A percentile compares a stretch with the other conserved stretches of the same genome.
These are phyloP conservation scores for Botryotinia convoluta DNA, from an alignment of 2,329 filamentous ascomycete genomes.

Conservation along the genomic window DNA sequence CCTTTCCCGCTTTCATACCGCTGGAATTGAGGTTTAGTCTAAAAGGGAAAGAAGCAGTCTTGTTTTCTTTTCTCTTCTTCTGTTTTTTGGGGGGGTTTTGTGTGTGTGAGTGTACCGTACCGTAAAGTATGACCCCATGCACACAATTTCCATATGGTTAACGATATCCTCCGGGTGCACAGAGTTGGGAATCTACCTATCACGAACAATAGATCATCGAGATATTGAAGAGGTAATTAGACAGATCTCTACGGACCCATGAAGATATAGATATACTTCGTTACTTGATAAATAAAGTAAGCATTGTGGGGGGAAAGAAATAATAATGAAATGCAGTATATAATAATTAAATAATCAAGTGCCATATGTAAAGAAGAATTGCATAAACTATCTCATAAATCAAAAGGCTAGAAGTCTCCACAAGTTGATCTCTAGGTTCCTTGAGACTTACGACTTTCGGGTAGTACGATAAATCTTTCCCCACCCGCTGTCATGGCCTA, in stretches of 20 bases:
- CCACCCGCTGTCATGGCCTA: not conserved
- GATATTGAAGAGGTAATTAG: not conserved
- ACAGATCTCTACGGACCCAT: not conserved
- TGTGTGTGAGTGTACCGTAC: not conserved
- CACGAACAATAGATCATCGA: constrained; percentile 1
- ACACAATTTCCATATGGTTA: constrained; percentile 14
- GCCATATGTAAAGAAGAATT: not conserved
- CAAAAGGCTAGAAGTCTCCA: constrained; percentile 17
- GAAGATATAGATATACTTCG: constrained; percentile 2
- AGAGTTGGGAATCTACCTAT: constrained; percentile 6
- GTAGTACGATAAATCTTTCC: constrained; percentile 13
- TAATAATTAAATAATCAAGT: not conserved
- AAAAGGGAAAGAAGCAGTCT: not conserved
- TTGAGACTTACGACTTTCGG: constrained; percentile 7
- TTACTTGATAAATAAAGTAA: not conserved
- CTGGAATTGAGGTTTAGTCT: not conserved
- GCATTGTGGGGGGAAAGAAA: not conserved
- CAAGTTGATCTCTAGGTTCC: constrained; percentile 1
- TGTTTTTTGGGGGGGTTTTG: too few relatives aligned
- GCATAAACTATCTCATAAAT: constrained; percentile 10
- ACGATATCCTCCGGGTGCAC: constrained; percentile 9
- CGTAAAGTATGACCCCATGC: constrained; percentile 2
- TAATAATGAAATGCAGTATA: not conserved
- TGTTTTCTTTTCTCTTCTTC: not conserved
- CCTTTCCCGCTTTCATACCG: constrained; percentile 26